These are phyloP conservation scores for Phoenix dactylifera DNA, from an alignment of 176 grass and related monocot species.

Conservation along the genomic window DNA sequence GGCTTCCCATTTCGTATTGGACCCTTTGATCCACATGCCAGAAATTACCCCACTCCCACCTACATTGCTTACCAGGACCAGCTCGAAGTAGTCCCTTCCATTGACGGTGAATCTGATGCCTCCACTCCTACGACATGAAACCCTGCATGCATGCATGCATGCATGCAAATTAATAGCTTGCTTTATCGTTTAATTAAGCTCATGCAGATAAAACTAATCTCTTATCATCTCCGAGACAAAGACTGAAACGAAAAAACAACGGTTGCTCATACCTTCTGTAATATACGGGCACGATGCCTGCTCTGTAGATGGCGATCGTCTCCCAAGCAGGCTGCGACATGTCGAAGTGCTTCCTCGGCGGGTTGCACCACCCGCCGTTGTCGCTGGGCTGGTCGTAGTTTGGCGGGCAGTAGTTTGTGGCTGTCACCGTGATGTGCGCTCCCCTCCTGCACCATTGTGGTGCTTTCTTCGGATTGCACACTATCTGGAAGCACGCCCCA, in stretches of 20 bases:
- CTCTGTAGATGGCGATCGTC: conserved; percentile 31
- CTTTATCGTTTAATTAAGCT: too few species aligned
- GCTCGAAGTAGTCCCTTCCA: neutral
- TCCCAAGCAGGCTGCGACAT: conserved; percentile 39
- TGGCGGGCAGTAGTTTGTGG: conserved; percentile 52
- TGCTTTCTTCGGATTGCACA: too few species aligned
- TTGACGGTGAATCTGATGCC: neutral
- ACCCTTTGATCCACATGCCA: neutral
- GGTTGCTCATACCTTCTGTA: conserved; percentile 20
- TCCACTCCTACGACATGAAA: conserved; percentile 17
- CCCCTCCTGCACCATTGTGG: too few species aligned
- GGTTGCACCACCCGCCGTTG: conserved; percentile 32
- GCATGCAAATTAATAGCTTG: too few species aligned
- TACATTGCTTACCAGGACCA: neutral
- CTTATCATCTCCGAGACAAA: too few species aligned
- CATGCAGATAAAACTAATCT: neutral
- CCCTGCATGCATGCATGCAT: conserved; percentile 2
- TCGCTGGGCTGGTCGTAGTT: conserved; percentile 20
- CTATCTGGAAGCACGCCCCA: too few species aligned
- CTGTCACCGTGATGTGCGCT: conserved; percentile 22
- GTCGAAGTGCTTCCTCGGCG: conserved; percentile 34
- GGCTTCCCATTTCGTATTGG: neutral
- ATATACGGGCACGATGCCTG: conserved; percentile 34
- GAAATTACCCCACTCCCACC: neutral
- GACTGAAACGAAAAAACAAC: too few species aligned